Evolutionary conservation across 768 basidiomycete species (phyloP), one percentile per base, ranked within the genome.

Genomic region (Phanerodontia chrysosporium): DNA sequence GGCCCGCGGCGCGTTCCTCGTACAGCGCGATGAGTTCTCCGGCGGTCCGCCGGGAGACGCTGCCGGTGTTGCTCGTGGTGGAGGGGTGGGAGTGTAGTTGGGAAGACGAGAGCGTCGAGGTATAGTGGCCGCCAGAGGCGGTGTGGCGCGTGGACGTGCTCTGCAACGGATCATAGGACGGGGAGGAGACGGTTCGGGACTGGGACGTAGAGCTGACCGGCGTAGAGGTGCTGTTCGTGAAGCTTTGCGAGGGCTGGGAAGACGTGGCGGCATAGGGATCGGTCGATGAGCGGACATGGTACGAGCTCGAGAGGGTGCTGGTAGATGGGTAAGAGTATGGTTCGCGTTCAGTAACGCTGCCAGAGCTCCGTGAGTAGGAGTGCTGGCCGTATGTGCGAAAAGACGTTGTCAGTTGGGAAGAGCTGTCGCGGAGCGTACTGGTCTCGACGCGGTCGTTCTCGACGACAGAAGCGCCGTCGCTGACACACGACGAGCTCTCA

Each of bases 381-480:
- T n/a, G 49, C 22, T 51, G 36, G 57, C 24, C 36, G 39, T 48
- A 49, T 12, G 46, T 39, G 2, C 13, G 27, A 3, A 44, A 56
- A 3, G 45, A 45, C 28, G 13, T 28, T 1, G 44, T 42, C 10
- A 18, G 39, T 42, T 42, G 39, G 8, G 39, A 45, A 2, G n/a
- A 21, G 55, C 44, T 25, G 44, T 56, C 44, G 16, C n/a, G 22
- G 29, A 45, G 55, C n/a, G n/a, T n/a, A n/a, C 89, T 77, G 10
- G 71, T 75, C 12, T 66, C 70, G 51, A 24, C 10, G 21, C 4
- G 1, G 35, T 39, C 30, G 35, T 53, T 16, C 35, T 81, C 80
- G 63, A 72, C 71, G 24, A 78, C 57, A 1, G 80, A 81, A 60
- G 80, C 69, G 60, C 78, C 80, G 46, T 76, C 73, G 1, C 76